phyloP scores from a whole-genome alignment of 1,284 basidiomycete genomes.

The Cutaneotrichosporon mucoides region DNA sequence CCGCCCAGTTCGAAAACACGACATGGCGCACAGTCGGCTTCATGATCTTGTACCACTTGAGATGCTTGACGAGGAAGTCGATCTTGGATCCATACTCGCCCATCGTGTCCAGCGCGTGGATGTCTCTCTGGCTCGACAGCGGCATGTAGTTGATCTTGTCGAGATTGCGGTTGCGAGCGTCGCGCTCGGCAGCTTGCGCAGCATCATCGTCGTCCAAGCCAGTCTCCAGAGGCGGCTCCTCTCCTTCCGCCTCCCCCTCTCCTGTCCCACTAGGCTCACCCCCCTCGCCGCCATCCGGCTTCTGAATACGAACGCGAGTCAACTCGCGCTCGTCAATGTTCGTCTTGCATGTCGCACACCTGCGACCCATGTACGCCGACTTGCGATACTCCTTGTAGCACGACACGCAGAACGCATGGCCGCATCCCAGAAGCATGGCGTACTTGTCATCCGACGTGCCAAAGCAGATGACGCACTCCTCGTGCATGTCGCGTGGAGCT shows the following conservation, averaged over 20 bases:
- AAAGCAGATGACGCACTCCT: conserved; percentile 46
- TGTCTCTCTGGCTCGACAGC: conserved; percentile 20
- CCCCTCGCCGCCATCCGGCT: neutral
- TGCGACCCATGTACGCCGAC: conserved; percentile 19
- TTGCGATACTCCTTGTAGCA: conserved; percentile 37
- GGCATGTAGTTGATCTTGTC: conserved; percentile 30
- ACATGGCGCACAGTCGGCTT: conserved; percentile 39
- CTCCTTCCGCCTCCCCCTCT: neutral
- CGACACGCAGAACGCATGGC: conserved; percentile 44
- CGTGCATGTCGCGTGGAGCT: conserved; percentile 25
- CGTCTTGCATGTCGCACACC: conserved; percentile 38
- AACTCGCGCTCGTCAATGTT: conserved; percentile 1
- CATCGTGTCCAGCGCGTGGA: conserved; percentile 37
- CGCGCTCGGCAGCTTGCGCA: neutral
- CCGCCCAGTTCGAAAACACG: conserved; percentile 47
- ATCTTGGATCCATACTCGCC: conserved; percentile 49
- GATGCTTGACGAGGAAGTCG: conserved; percentile 45
- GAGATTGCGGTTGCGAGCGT: conserved; percentile 22
- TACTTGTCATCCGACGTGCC: conserved; percentile 39
- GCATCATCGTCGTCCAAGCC: conserved; percentile 13
- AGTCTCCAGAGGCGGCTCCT: conserved; percentile 6
- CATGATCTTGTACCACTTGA: conserved; percentile 27
- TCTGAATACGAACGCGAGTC: conserved; percentile 54
- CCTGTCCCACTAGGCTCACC: neutral
- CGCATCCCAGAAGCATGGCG: conserved; percentile 37